phyloP scores from a whole-genome alignment of 176 grass and related monocot species.

The Musa beccarii region DNA sequence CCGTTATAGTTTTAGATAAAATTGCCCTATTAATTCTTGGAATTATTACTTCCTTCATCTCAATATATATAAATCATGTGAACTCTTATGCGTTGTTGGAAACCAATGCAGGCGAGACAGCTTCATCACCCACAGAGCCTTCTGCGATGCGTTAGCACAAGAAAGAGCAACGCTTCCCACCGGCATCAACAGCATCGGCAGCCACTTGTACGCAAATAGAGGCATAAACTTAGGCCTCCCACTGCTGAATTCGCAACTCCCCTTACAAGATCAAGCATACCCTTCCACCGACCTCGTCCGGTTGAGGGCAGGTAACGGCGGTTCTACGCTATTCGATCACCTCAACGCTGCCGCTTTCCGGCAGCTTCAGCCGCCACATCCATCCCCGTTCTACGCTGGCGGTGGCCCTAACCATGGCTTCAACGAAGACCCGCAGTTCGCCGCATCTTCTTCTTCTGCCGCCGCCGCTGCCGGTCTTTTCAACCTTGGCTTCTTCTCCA shows the following conservation, averaged over 20 bases:
- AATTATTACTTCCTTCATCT: no score
- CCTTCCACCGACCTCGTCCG: slow-evolving; percentile 2
- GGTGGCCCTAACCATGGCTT: neutral
- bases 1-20: no score
- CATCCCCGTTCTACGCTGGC: neutral
- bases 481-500: slow-evolving; percentile 24
- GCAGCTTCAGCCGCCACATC: neutral
- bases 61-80: no score
- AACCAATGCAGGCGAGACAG: slow-evolving; percentile 67
- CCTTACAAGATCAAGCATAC: slow-evolving; percentile 5
- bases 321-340: neutral
- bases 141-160: slow-evolving; percentile 89
- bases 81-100: neutral
- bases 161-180: slow-evolving; percentile 54
- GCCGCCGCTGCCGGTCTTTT: slow-evolving; percentile 5
- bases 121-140: slow-evolving; percentile 96
- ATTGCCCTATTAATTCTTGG: no score
- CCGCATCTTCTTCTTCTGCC: neutral
- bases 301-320: neutral
- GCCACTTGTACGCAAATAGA: slow-evolving; percentile 39
- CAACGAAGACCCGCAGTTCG: neutral
- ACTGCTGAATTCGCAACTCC: neutral
- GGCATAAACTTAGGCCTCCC: slow-evolving; percentile 51
- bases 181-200: slow-evolving; percentile 20
- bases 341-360: neutral